Conservation (phyloP, 2,329 filamentous ascomycete species). For the Diaporthe sp. region DNA sequence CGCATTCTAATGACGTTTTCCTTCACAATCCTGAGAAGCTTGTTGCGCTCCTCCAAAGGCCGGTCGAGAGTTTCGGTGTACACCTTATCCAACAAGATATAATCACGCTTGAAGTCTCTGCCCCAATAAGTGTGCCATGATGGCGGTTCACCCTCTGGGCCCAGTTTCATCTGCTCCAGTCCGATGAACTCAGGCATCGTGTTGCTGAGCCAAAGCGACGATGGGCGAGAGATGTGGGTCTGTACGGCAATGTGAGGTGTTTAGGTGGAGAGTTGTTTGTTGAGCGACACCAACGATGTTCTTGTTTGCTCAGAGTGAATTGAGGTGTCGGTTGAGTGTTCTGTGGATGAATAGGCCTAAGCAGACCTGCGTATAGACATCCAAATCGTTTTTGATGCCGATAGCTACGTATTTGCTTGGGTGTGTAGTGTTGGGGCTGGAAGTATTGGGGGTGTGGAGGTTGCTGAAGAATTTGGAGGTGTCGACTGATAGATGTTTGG, state of each 20-base stretch:
- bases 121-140: no score
- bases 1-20: background rate
- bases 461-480: background rate
- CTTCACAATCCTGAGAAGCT: background rate
- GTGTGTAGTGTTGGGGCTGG: background rate
- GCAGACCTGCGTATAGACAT: background rate
- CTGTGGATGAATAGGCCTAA: no score
- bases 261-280: background rate
- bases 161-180: background rate
- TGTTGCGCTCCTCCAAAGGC: background rate
- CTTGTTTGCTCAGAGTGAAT: background rate
- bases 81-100: accelerated
- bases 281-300: background rate
- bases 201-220: background rate
- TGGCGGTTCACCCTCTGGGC: background rate
- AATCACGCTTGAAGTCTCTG: no score
- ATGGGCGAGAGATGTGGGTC: background rate
- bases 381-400: no score
- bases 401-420: background rate
- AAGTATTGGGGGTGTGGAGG: background rate
- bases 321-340: background rate
- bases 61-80: accelerated
- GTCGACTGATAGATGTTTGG: background rate
- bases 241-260: background rate
- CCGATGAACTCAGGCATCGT: background rate